phyloP scores from a whole-genome alignment of 306 rosid species.

The Urtica urens region DNA sequence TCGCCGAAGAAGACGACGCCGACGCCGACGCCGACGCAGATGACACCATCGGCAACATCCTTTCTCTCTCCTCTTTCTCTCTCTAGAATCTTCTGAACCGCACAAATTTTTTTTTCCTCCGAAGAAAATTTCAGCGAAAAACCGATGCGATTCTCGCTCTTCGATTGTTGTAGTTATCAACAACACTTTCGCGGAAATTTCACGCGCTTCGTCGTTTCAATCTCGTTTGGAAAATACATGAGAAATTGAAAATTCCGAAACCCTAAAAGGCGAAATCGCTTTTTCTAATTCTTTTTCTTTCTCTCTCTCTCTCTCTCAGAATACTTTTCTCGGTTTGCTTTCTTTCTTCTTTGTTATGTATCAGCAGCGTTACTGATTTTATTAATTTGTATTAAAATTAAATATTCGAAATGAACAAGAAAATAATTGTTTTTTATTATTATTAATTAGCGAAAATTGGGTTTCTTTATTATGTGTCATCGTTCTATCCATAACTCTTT shows the following conservation, averaged over 20 bases:
- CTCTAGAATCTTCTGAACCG: slow-evolving; percentile 6
- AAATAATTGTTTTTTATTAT: neutral
- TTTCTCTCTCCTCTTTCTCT: slow-evolving; percentile 5
- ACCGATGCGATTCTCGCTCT: neutral
- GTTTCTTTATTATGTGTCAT: neutral
- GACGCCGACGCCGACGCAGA: slow-evolving; percentile 27
- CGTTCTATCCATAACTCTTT: neutral
- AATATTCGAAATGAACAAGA: neutral
- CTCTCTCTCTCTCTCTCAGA: no score
- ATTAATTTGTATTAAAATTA: neutral
- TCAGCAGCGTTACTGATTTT: neutral
- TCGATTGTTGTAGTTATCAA: no score
- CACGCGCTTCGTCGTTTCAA: slow-evolving; percentile 13
- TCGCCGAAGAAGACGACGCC: slow-evolving; percentile 70
- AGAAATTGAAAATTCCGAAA: slow-evolving; percentile 29
- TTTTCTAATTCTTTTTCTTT: neutral
- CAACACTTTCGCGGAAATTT: slow-evolving; percentile 21
- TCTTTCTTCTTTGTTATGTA: neutral
- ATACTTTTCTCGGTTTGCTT: slow-evolving; percentile 3
- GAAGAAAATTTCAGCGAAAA: slow-evolving; percentile 3
- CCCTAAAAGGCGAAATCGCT: slow-evolving; percentile 31
- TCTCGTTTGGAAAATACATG: slow-evolving; percentile 19
- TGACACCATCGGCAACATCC: slow-evolving; percentile 30
- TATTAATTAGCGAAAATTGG: neutral
- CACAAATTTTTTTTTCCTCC: neutral